Evolutionary conservation across 2,329 filamentous ascomycete species (phyloP), one percentile per base, ranked within the genome.

Genomic region (Colletotrichum musae): DNA sequence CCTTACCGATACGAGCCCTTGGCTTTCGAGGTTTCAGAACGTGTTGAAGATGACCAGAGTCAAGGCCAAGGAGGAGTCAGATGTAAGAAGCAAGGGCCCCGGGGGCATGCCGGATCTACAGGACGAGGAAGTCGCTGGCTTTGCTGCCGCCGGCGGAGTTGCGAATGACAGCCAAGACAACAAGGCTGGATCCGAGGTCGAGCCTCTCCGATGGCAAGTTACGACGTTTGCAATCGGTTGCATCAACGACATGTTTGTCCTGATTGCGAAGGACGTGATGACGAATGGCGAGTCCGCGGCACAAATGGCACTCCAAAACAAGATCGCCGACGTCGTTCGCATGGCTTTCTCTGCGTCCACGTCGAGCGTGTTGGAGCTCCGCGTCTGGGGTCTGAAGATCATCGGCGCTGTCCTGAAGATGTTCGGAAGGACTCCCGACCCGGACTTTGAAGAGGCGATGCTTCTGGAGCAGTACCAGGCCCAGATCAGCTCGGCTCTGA

Each of bases 301-400:
- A 5, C 93, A 97, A 76, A 81, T 88, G 53, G 93, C 92, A 5
- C 83, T 99, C 28, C 95, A 99, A 79, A 88, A 89, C 70, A 92
- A 90, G 75, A 89, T 99, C 64, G 95, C 94, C 3, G 96, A 99
- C 78, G 93, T 99, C 26, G 94, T 99, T 67, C 91, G 94, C 58
- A 97, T 98, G 87, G 95, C 96, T 0, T 99, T 99, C 80, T 98
- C 96, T 12, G 96, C 96, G 0, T 98, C 95, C 1, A 99, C 96
- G 0, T 95, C 95, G 2, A 94, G 93, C 73, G 95, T 99, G 0
- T 88, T 97, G 26, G 93, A 97, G 76, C 87, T 99, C 68, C 89
- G 96, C 28, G 92, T 99, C 47, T 94, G 94, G 85, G 96, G 96
- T 28, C 82, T 99, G 72, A 95, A 95, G 78, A 97, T 99, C 63